Percentiles rank a stretch among this genome's conserved stretches.
phyloP scores from a whole-genome alignment of 2,329 filamentous ascomycete genomes.

The Epichloe typhina region DNA sequence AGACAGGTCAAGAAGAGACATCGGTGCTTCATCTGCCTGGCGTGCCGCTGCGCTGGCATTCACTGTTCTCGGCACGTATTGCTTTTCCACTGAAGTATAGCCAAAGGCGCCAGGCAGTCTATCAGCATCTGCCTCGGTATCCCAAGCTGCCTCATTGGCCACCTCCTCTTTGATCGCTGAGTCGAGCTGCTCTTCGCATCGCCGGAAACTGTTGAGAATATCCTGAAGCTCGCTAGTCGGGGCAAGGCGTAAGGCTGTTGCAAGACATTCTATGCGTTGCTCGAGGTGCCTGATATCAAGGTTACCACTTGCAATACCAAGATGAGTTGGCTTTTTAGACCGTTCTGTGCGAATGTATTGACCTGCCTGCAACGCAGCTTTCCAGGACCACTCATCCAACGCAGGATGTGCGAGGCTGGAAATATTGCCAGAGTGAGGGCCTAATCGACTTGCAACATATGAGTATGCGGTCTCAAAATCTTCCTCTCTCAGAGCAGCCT shows the following conservation, averaged over 20 bases:
- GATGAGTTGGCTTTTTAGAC: conserved; percentile 43
- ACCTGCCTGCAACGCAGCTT: conserved; percentile 64
- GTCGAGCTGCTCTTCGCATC: conserved; percentile 67
- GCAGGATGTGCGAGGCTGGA: not conserved
- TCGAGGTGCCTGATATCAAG: conserved; percentile 58
- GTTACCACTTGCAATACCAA: conserved; percentile 46
- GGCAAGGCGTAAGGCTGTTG: conserved; percentile 61
- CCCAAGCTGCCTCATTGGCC: conserved; percentile 56
- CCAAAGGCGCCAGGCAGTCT: conserved; percentile 44
- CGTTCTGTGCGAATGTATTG: conserved; percentile 49
- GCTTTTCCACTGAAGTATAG: conserved; percentile 13
- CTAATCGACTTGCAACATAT: conserved; percentile 61
- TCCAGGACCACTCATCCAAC: conserved; percentile 61
- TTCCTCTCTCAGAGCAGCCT: conserved; percentile 61
- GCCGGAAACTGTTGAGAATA: conserved; percentile 60
- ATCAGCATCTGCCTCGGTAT: conserved; percentile 47
- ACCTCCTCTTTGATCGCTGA: conserved; percentile 52
- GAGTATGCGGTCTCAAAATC: conserved; percentile 82
- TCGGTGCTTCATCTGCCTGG: conserved; percentile 41
- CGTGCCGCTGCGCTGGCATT: conserved; percentile 22
- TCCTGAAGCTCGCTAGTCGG: conserved; percentile 58
- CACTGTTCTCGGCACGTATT: conserved; percentile 18
- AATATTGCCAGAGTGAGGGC: conserved; percentile 12
- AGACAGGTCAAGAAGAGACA: conserved; percentile 53
- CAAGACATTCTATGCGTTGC: conserved; percentile 69